Evolutionary conservation across 176 grass and related monocot genomes (phyloP).

Genomic region (Alloteropsis semialata): DNA sequence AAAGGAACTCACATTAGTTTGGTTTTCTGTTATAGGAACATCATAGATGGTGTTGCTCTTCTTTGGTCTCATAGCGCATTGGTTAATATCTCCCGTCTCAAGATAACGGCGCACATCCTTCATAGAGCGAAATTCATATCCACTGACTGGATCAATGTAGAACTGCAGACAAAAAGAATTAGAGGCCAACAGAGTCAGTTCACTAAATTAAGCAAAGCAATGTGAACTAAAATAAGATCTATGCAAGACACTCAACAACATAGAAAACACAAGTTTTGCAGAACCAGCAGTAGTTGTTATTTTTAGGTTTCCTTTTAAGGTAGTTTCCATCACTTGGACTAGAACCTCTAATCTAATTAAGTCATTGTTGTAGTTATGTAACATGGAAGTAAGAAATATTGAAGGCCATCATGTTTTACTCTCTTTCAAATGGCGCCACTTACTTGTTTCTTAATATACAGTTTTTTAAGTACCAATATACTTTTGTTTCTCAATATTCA

Average conservation of each 20-base stretch:
- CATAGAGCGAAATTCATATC: slow-evolving; percentile 71
- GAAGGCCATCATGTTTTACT: not conserved
- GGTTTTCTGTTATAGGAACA: slow-evolving; percentile 26
- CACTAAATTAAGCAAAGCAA: slow-evolving; percentile 27
- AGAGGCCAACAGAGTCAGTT: not conserved
- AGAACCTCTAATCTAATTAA: not conserved
- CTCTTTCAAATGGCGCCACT: not conserved
- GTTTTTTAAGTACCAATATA: not conserved
- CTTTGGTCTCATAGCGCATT: slow-evolving; percentile 43
- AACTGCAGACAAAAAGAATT: slow-evolving; percentile 45
- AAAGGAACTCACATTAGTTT: slow-evolving; percentile 54
- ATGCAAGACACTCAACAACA: not conserved
- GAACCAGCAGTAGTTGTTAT: not conserved
- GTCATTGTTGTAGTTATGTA: not conserved
- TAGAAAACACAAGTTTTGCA: not conserved
- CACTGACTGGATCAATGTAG: slow-evolving; percentile 71
- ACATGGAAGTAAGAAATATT: not conserved
- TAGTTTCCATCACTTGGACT: not conserved
- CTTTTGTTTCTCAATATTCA: not conserved
- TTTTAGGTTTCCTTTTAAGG: not conserved
- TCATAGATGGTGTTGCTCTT: slow-evolving; percentile 46
- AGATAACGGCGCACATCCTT: slow-evolving; percentile 70
- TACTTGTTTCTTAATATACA: not conserved
- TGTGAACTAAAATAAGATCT: slow-evolving; percentile 11
- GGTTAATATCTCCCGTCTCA: slow-evolving; percentile 48